phyloP scores from a whole-genome alignment of 495 filamentous ascomycete species.

The Trichocladium antarcticum region DNA sequence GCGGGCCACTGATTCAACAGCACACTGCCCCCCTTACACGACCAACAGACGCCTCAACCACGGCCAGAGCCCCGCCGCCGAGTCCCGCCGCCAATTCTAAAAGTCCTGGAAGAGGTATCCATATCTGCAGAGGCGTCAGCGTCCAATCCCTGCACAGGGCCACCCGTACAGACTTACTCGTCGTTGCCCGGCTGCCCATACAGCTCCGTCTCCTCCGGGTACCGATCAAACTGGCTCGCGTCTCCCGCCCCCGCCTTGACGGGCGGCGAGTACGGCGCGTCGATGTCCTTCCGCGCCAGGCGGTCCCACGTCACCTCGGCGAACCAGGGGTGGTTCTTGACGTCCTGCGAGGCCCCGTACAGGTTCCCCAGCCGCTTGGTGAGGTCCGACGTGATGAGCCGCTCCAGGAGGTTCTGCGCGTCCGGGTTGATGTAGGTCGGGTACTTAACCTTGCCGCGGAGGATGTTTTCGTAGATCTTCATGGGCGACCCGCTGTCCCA shows the following conservation, averaged over 20 bases:
- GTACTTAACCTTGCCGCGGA: conserved; percentile 87
- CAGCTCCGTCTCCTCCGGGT: conserved; percentile 89
- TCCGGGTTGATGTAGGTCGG: conserved; percentile 90
- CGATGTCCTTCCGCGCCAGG: conserved; percentile 86
- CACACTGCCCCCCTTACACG: no score
- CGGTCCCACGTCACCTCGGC: conserved; percentile 96
- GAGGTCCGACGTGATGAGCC: conserved; percentile 86
- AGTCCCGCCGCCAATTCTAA: conserved; percentile 24
- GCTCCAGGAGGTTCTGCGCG: conserved; percentile 80
- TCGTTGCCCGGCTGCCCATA: conserved; percentile 72
- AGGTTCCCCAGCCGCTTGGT: conserved; percentile 93
- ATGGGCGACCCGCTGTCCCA: conserved; percentile 96
- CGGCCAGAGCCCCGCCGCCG: not conserved
- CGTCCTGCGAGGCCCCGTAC: conserved; percentile 82
- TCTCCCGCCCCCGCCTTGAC: conserved; percentile 88
- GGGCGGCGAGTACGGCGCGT: conserved; percentile 96
- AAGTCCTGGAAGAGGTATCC: conserved; percentile 66
- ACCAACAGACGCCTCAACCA: no score
- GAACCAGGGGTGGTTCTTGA: conserved; percentile 95
- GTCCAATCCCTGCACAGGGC: not conserved
- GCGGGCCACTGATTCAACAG: no score
- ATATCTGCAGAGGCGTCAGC: conserved; percentile 38
- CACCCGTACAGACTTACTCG: conserved; percentile 50
- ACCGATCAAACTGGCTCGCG: conserved; percentile 94
- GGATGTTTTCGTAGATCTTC: conserved; percentile 98